Evolutionary conservation across 192 early-diverging fungal species (phyloP).

Genomic region (Jimgerdemannia lactiflua): DNA sequence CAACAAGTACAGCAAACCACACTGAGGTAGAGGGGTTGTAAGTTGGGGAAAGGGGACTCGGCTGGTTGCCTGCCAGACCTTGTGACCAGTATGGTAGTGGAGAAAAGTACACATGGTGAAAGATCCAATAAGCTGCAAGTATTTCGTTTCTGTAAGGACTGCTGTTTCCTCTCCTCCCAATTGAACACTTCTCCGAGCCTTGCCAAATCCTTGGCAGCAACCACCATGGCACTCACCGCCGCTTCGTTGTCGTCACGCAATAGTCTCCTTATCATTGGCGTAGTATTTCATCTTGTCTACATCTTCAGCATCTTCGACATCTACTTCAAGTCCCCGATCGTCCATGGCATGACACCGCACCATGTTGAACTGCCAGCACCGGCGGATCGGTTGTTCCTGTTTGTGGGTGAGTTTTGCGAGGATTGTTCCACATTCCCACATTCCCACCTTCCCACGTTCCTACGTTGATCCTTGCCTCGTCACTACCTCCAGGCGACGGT

Average conservation of each 20-base stretch:
- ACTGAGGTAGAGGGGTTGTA: too few relatives aligned
- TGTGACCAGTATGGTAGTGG: too few relatives aligned
- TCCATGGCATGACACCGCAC: conserved; percentile 95
- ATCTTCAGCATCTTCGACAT: conserved; percentile 95
- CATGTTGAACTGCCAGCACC: conserved; percentile 66
- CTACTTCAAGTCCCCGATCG: conserved; percentile 97
- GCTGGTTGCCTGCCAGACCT: too few relatives aligned
- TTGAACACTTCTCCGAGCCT: too few relatives aligned
- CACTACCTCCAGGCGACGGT: conserved; percentile 72
- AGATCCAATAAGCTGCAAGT: too few relatives aligned
- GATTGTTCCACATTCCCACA: neutral
- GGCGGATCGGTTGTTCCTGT: conserved; percentile 82
- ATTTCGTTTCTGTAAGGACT: too few relatives aligned
- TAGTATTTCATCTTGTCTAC: conserved; percentile 92
- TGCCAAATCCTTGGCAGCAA: too few relatives aligned
- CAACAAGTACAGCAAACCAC: too few relatives aligned
- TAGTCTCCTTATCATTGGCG: conserved; percentile 70
- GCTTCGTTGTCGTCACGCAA: conserved; percentile 30
- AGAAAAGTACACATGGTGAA: too few relatives aligned
- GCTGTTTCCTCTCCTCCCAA: too few relatives aligned
- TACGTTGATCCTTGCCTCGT: neutral
- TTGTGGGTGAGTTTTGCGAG: conserved; percentile 62
- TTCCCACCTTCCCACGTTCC: neutral
- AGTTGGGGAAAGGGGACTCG: too few relatives aligned
- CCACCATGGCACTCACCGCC: neutral